A percentile compares a stretch with the other conserved stretches of the same genome.
Conservation (phyloP, 495 filamentous ascomycete genomes). For the Chlorociboria aeruginascens region DNA sequence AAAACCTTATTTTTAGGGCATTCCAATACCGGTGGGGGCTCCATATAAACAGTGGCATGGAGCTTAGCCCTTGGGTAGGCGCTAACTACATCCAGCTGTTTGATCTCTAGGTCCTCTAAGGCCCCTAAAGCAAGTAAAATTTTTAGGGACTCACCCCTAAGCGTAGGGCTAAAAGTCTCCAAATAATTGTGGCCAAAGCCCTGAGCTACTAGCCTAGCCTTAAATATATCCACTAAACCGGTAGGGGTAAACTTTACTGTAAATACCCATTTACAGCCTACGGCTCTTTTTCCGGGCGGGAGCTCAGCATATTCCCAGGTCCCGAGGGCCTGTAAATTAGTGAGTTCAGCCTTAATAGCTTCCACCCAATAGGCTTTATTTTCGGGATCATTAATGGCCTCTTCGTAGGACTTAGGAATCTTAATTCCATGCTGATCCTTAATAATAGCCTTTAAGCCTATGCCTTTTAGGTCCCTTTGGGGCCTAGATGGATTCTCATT, state of each 20-base stretch:
- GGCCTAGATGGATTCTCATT: not conserved
- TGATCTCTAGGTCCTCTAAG: slow-evolving; percentile 1
- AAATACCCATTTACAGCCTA: not conserved
- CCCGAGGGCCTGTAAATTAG: not conserved
- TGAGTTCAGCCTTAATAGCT: not conserved
- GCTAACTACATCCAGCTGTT: not conserved
- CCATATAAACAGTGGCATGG: not conserved
- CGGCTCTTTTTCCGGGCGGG: not conserved
- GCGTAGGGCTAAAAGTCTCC: not conserved
- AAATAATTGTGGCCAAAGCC: not conserved
- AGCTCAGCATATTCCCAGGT: not conserved
- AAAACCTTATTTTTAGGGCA: not conserved
- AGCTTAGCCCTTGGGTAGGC: not conserved
- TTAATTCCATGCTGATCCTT: not conserved
- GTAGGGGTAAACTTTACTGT: not conserved
- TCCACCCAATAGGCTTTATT: not conserved
- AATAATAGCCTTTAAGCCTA: not conserved
- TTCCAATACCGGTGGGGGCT: not conserved
- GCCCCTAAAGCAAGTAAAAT: too few species aligned
- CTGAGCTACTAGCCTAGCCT: not conserved
- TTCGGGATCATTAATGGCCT: not conserved
- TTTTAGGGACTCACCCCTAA: slow-evolving; percentile 1
- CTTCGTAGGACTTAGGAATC: not conserved
- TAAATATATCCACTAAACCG: not conserved
- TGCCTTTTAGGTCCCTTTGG: not conserved